Evolutionary conservation across 2,329 filamentous ascomycete species (phyloP).

Genomic region (Aspergillus neotritici): DNA sequence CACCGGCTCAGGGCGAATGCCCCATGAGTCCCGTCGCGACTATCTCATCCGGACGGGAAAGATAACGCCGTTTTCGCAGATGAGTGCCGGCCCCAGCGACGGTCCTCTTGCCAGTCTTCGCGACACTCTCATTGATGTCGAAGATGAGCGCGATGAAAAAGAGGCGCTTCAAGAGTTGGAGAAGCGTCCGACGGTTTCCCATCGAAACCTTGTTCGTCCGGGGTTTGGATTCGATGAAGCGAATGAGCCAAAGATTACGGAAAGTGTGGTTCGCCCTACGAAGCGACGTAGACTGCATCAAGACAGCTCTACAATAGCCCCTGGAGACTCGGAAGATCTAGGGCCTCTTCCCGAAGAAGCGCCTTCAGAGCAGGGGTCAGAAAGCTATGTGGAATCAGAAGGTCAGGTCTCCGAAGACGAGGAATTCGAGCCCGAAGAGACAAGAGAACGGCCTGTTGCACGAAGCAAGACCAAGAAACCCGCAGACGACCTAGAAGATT

Average conservation of each 20-base stretch:
- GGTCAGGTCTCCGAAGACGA: slow-evolving; percentile 31
- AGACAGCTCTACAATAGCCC: not conserved
- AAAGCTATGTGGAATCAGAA: slow-evolving; percentile 30
- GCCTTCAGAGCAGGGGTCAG: slow-evolving; percentile 28
- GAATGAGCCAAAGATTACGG: slow-evolving; percentile 23
- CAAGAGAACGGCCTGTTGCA: slow-evolving; percentile 13
- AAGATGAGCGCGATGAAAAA: slow-evolving; percentile 58
- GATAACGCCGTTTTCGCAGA: slow-evolving; percentile 88
- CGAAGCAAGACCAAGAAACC: slow-evolving; percentile 24
- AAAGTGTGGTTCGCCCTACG: slow-evolving; percentile 20
- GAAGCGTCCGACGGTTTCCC: slow-evolving; percentile 51
- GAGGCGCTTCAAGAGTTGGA: slow-evolving; percentile 43
- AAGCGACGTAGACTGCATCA: slow-evolving; percentile 35
- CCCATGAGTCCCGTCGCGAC: slow-evolving; percentile 77
- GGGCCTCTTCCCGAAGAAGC: slow-evolving; percentile 8
- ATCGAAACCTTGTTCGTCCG: slow-evolving; percentile 67
- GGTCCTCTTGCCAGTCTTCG: slow-evolving; percentile 65
- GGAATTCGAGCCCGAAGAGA: slow-evolving; percentile 29
- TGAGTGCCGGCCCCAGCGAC: slow-evolving; percentile 56
- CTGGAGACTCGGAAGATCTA: slow-evolving; percentile 5
- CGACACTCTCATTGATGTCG: slow-evolving; percentile 73
- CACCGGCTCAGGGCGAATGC: slow-evolving; percentile 51
- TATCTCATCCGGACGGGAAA: slow-evolving; percentile 94
- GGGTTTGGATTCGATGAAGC: slow-evolving; percentile 58
- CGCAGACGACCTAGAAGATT: slow-evolving; percentile 47